Conservation (phyloP, 345 rosid genomes). For the Rubroshorea leprosula region DNA sequence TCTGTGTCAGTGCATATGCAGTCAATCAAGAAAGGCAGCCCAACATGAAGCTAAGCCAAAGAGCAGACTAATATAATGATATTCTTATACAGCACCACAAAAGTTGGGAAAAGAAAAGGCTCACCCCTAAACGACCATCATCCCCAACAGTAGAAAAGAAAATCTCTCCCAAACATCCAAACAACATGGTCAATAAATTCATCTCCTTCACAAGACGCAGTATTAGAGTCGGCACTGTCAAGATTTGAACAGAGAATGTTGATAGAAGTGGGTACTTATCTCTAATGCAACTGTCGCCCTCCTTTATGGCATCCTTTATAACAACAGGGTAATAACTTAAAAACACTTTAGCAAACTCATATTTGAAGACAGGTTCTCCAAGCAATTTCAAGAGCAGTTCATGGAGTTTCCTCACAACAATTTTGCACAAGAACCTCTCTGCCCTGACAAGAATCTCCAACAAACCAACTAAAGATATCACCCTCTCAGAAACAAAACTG, state of each 20-base stretch:
- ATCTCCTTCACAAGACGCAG: conserved; percentile 87
- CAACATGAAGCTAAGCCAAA: not conserved
- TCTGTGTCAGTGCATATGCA: no score
- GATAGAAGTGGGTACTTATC: conserved; percentile 55
- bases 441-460: conserved; percentile 66
- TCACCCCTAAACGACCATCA: conserved; percentile 77
- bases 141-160: conserved; percentile 62
- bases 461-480: conserved; percentile 50
- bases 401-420: conserved; percentile 51
- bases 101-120: not conserved
- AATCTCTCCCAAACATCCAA: conserved; percentile 69
- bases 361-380: conserved; percentile 83
- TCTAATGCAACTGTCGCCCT: conserved; percentile 31
- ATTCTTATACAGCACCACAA: not conserved
- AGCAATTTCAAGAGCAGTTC: conserved; percentile 79
- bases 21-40: no score
- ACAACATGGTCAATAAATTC: conserved; percentile 56
- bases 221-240: conserved; percentile 86
- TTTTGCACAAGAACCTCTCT: conserved; percentile 56
- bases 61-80: not conserved
- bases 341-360: conserved; percentile 80
- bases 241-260: conserved; percentile 85
- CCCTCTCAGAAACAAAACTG: conserved; percentile 66
- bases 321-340: conserved; percentile 66
- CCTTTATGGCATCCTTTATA: conserved; percentile 55